Evolutionary conservation across 2,329 filamentous ascomycete species (phyloP).

Genomic region (Nothophoma quercina): DNA sequence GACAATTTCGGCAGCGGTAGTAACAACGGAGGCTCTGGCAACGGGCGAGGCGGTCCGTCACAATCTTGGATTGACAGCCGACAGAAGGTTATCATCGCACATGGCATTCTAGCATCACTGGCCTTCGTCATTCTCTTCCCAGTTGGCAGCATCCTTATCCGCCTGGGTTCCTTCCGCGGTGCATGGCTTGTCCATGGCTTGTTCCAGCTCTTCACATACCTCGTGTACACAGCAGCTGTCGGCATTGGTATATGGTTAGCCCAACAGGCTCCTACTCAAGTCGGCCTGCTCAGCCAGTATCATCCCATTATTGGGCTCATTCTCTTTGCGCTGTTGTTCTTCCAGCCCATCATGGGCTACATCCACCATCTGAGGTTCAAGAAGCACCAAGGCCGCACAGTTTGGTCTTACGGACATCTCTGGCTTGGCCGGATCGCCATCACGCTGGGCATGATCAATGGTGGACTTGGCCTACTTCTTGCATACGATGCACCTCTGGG

Average conservation of each 20-base stretch:
- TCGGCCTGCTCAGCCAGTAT: slow-evolving; percentile 44
- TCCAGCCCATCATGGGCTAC: slow-evolving; percentile 61
- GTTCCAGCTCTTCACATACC: slow-evolving; percentile 58
- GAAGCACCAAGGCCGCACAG: slow-evolving; percentile 53
- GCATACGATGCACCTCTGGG: slow-evolving; percentile 38
- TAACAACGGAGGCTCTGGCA: slow-evolving; percentile 10
- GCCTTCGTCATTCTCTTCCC: slow-evolving; percentile 57
- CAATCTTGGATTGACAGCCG: slow-evolving; percentile 19
- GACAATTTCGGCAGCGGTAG: slow-evolving; percentile 4
- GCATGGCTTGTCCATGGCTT: slow-evolving; percentile 53
- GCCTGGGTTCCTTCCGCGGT: slow-evolving; percentile 51
- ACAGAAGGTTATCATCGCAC: slow-evolving; percentile 46
- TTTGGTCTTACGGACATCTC: slow-evolving; percentile 59
- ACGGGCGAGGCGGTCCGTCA: slow-evolving; percentile 10
- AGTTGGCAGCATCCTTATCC: slow-evolving; percentile 53
- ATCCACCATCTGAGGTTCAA: slow-evolving; percentile 61
- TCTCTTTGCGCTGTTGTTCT: slow-evolving; percentile 59
- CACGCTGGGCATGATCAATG: slow-evolving; percentile 62
- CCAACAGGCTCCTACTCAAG: slow-evolving; percentile 31
- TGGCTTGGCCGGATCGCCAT: slow-evolving; percentile 63
- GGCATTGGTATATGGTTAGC: slow-evolving; percentile 61
- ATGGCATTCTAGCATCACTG: slow-evolving; percentile 53
- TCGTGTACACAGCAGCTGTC: slow-evolving; percentile 58
- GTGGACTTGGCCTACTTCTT: slow-evolving; percentile 59
- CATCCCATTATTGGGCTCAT: slow-evolving; percentile 63